A percentile compares a stretch with the other conserved stretches of the same genome.
Conservation (phyloP, 768 basidiomycete species). For the Trametes coccinea region DNA sequence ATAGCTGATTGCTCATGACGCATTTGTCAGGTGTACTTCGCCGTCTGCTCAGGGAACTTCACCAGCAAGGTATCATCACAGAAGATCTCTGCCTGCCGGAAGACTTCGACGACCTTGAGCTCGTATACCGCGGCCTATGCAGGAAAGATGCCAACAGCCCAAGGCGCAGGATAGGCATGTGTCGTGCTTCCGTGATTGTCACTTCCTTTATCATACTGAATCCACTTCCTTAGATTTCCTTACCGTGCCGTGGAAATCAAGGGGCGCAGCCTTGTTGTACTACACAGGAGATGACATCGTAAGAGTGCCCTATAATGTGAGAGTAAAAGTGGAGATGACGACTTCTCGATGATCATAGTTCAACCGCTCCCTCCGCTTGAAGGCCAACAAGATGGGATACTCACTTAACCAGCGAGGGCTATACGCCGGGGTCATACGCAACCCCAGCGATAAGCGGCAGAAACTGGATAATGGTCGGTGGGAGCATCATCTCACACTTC, state of each 20-base stretch:
- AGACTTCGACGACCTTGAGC: constrained; percentile 66
- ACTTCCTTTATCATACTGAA: too few relatives aligned
- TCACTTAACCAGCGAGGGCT: constrained; percentile 88
- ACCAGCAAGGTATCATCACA: constrained; percentile 61
- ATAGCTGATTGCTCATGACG: too few relatives aligned
- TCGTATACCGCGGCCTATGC: constrained; percentile 82
- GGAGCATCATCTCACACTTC: too few relatives aligned
- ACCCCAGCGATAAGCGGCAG: constrained; percentile 59
- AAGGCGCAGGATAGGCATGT: constrained; percentile 63
- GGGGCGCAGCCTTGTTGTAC: constrained; percentile 88
- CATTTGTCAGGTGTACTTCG: constrained; percentile 54
- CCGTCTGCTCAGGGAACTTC: constrained; percentile 58
- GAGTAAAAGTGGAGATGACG: too few relatives aligned
- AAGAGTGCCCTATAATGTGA: constrained; percentile 29
- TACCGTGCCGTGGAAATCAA: constrained; percentile 72
- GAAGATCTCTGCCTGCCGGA: constrained; percentile 78
- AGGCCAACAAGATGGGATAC: constrained; percentile 79
- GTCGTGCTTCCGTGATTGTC: too few relatives aligned
- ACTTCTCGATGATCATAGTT: constrained; percentile 50
- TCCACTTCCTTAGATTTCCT: constrained; percentile 58
- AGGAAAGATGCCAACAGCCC: constrained; percentile 41
- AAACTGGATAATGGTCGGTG: constrained; percentile 59
- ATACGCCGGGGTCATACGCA: constrained; percentile 69
- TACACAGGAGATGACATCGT: constrained; percentile 95
- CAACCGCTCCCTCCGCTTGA: constrained; percentile 84